These are phyloP conservation scores for Elsinoe necatrix DNA, from an alignment of 2,329 filamentous ascomycete species.

Conservation along the genomic window DNA sequence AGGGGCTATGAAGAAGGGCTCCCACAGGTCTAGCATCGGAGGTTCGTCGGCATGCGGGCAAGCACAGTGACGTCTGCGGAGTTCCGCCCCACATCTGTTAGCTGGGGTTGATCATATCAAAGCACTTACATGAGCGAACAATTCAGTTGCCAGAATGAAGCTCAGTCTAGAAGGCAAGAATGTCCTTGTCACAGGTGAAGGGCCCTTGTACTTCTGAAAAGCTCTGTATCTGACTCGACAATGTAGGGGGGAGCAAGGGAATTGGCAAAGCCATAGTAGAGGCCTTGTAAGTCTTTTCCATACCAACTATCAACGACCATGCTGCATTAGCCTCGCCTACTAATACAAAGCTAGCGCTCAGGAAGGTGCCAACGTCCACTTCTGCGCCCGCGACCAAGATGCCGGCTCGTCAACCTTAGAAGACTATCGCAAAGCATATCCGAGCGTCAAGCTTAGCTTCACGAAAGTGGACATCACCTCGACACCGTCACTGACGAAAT, in stretches of 20 bases:
- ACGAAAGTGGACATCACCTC: conserved; percentile 24
- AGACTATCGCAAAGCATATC: conserved; percentile 19
- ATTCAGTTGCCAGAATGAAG: conserved; percentile 6
- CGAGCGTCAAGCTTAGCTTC: conserved; percentile 21
- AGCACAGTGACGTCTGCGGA: background rate
- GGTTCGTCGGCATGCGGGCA: no score
- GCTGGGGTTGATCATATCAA: background rate
- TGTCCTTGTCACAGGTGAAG: conserved; percentile 10
- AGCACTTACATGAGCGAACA: background rate
- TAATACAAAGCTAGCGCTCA: conserved; percentile 16
- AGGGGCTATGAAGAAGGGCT: no score
- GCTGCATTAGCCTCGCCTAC: background rate
- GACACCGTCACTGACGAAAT: conserved; percentile 19
- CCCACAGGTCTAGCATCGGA: no score
- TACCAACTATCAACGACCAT: background rate
- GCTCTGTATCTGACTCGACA: background rate
- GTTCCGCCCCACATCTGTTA: background rate
- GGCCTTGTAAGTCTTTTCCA: conserved; percentile 18
- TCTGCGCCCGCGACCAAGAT: conserved; percentile 24
- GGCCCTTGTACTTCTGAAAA: background rate
- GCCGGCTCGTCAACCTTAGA: conserved; percentile 21
- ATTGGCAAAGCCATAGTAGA: conserved; percentile 26
- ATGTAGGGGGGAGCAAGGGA: conserved; percentile 28
- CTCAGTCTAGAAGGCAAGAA: conserved; percentile 21
- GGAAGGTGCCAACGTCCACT: conserved; percentile 28